Evolutionary conservation across 306 rosid species (phyloP), one percentile per base, ranked within the genome.

Genomic region (Notholithocarpus densiflorus): DNA sequence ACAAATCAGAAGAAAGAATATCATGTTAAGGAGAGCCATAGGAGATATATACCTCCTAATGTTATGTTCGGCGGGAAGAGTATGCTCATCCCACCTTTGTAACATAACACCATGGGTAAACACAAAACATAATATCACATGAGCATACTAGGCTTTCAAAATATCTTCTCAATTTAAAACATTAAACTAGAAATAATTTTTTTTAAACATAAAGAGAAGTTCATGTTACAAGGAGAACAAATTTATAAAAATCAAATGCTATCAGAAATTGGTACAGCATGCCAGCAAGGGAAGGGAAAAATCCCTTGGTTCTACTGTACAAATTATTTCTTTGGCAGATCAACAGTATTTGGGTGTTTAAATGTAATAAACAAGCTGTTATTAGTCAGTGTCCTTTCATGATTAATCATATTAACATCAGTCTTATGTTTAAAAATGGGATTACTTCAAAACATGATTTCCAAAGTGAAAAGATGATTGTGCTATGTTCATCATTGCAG

Each of bases 1-100:
- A 75, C 34, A 75, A 43, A 23, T 32, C 53, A 34, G 75, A 78
- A 48, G 71, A 79, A 51, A 66, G 70, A 68, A 77, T 32, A 57
- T 66, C 53, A 26, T 62, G 52, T 75, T 64, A 29, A n/a, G 26
- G 32, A 56, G 71, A 74, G 51, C n/a, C 21, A 34, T 72, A 66
- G 66, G 59, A 29, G 31, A 29, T 29, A 29, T 29, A 29, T 29
- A 92, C 98, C 97, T 91, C 99, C 98, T 91, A 84, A 93, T 87
- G 88, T 89, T 90, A 82, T 91, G 94, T 84, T 96, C 97, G 52
- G 62, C 53, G 23, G 48, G 92, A 78, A 87, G 90, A 73, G 91
- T 82, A 72, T 96, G 87, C 68, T 86, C 89, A 70, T 96, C 98
- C 98, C 99, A 96, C 80, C 99, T 93, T 81, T 85, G 93, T 40